Conservation (phyloP, 805 yeast genomes). For the Ascoidea rubescens region DNA sequence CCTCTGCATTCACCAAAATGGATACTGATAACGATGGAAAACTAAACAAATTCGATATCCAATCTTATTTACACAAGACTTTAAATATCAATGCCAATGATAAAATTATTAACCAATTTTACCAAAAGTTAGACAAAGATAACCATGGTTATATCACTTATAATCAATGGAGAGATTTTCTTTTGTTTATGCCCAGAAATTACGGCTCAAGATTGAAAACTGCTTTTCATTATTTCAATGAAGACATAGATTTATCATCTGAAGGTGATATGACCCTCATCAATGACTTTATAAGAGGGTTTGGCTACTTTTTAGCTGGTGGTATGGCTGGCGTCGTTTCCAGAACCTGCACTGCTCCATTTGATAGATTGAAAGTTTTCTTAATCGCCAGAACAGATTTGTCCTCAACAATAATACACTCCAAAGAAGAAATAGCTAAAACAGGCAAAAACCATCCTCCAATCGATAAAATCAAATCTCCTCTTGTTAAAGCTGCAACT, state of each 20-base stretch:
- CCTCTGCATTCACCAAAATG: conserved; percentile 49
- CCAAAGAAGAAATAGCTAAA: conserved; percentile 34
- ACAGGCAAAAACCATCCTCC: conserved; percentile 24
- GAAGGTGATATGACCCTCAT: conserved; percentile 89
- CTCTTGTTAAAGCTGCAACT: conserved; percentile 66
- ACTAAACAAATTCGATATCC: conserved; percentile 51
- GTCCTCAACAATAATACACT: conserved; percentile 52
- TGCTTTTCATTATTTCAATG: conserved; percentile 69
- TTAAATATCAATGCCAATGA: conserved; percentile 40
- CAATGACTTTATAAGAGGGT: conserved; percentile 65
- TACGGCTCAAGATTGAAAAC: conserved; percentile 68
- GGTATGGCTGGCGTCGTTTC: conserved; percentile 93
- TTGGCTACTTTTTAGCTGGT: conserved; percentile 89
- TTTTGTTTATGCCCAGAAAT: conserved; percentile 69
- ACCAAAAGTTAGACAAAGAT: conserved; percentile 35
- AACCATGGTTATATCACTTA: conserved; percentile 59
- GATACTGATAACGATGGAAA: conserved; percentile 67
- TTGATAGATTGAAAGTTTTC: conserved; percentile 88
- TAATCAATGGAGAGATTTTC: conserved; percentile 76
- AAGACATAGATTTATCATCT: conserved; percentile 68
- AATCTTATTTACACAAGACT: conserved; percentile 39
- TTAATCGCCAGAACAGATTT: conserved; percentile 82
- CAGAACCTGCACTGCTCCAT: conserved; percentile 93
- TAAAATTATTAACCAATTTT: conserved; percentile 38
- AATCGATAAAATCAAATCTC: conserved; percentile 43